Percentiles rank a stretch among this genome's conserved stretches.
These are phyloP conservation scores for Pichia paraexigua DNA, from an alignment of 805 yeast genomes.

Conservation along the genomic window DNA sequence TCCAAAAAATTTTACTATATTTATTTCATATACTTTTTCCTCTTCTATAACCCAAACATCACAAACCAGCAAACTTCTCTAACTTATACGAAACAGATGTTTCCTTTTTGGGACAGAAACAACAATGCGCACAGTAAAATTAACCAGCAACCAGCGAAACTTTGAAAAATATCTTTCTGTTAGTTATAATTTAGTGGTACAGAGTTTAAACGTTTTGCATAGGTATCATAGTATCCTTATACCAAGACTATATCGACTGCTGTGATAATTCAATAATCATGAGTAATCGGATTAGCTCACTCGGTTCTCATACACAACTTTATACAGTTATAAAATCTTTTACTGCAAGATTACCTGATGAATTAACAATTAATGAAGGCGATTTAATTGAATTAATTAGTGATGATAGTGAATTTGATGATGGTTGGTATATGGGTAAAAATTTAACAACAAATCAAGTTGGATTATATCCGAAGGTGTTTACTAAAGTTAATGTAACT, in stretches of 20 bases:
- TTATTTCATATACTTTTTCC: background rate
- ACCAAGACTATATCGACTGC: background rate
- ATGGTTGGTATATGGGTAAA: slow-evolving; percentile 95
- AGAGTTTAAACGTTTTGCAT: background rate
- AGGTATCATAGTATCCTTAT: too few relatives aligned
- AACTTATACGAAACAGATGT: background rate
- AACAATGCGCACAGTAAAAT: background rate
- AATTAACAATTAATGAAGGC: slow-evolving; percentile 69
- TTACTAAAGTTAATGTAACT: slow-evolving; percentile 40
- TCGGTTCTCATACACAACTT: slow-evolving; percentile 10
- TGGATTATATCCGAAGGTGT: slow-evolving; percentile 86
- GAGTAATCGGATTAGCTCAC: background rate
- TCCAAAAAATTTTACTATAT: background rate
- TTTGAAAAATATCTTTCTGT: background rate
- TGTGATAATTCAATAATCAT: background rate
- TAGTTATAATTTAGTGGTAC: too few relatives aligned
- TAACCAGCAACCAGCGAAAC: background rate
- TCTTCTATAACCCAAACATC: background rate
- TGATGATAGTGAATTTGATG: slow-evolving; percentile 88
- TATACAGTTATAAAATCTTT: slow-evolving; percentile 77
- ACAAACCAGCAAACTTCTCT: background rate
- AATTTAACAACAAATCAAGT: slow-evolving; percentile 64
- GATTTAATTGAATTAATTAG: slow-evolving; percentile 84
- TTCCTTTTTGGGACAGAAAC: background rate
- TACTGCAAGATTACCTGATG: slow-evolving; percentile 82